Conservation (phyloP, 331 rosid genomes). For the Spiraea crenata region DNA sequence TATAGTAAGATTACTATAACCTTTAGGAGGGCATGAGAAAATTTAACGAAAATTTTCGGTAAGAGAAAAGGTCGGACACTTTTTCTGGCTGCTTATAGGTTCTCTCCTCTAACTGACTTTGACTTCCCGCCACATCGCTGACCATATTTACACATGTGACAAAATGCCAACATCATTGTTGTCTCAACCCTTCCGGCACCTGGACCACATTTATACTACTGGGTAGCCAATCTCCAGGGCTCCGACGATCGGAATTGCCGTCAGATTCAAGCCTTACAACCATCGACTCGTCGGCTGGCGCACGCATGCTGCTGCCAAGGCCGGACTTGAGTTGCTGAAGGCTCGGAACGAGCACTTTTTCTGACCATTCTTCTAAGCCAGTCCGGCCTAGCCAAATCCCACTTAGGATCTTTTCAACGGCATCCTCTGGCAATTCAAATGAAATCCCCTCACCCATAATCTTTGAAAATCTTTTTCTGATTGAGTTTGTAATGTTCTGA, state of each 20-base stretch:
- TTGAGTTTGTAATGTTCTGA: conserved; percentile 39
- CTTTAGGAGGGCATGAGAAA: conserved; percentile 32
- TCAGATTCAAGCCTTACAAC: conserved; percentile 70
- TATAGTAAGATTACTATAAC: conserved; percentile 17
- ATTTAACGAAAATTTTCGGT: conserved; percentile 29
- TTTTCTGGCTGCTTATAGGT: conserved; percentile 13
- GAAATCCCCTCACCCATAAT: conserved; percentile 48
- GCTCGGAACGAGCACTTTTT: conserved; percentile 62
- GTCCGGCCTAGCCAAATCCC: conserved; percentile 74
- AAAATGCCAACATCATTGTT: conserved; percentile 30
- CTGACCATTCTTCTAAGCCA: conserved; percentile 74
- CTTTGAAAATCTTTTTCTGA: conserved; percentile 45
- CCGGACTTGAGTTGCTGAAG: conserved; percentile 57
- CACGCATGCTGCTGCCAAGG: conserved; percentile 10
- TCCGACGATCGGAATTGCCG: conserved; percentile 36
- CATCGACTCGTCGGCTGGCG: conserved; percentile 34
- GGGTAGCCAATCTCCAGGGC: conserved; percentile 53
- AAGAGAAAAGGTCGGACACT: neutral
- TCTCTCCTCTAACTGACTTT: conserved; percentile 45
- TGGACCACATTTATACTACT: conserved; percentile 59
- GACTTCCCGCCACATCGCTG: conserved; percentile 28
- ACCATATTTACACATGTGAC: conserved; percentile 35
- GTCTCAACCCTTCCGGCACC: conserved; percentile 33
- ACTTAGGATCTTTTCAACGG: conserved; percentile 65
- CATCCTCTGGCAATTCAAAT: conserved; percentile 66